Conservation (phyloP, 192 early-diverging fungal genomes). For the Mycoemilia scoparia region DNA sequence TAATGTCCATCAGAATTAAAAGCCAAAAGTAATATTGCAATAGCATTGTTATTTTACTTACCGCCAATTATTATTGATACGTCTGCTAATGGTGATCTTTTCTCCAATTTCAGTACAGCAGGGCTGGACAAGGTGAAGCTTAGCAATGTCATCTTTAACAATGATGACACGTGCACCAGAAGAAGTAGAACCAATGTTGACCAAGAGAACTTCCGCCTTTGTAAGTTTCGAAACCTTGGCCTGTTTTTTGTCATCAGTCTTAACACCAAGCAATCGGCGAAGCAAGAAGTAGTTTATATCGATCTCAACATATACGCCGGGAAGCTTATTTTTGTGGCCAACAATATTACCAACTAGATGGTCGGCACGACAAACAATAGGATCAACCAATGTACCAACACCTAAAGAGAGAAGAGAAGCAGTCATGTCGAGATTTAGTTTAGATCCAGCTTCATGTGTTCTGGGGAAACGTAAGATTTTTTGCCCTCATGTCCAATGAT, state of each 20-base stretch:
- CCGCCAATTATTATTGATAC: slow-evolving; percentile 98
- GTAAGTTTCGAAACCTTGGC: slow-evolving; percentile 85
- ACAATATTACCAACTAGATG: slow-evolving; percentile 91
- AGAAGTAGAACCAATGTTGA: slow-evolving; percentile 90
- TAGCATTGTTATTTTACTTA: background rate
- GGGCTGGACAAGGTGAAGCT: slow-evolving; percentile 74
- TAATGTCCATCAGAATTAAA: too few species aligned
- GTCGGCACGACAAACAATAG: slow-evolving; percentile 88
- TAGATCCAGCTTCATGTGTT: too few species aligned
- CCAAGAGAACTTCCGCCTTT: slow-evolving; percentile 85
- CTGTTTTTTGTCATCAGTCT: slow-evolving; percentile 96
- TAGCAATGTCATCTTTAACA: slow-evolving; percentile 89
- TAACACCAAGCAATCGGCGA: slow-evolving; percentile 87
- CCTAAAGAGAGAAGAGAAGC: too few species aligned
- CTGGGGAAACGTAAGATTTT: too few species aligned
- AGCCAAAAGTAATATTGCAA: background rate
- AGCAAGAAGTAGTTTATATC: slow-evolving; percentile 97
- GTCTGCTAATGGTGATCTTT: slow-evolving; percentile 85
- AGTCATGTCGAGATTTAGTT: too few species aligned
- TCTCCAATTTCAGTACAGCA: slow-evolving; percentile 92
- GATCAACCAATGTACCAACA: slow-evolving; percentile 93
- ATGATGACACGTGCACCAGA: slow-evolving; percentile 86
- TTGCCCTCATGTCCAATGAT: background rate
- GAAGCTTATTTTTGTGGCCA: slow-evolving; percentile 76
- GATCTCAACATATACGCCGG: slow-evolving; percentile 83